Evolutionary conservation across 1,139 yeast genomes (phyloP), one percentile per base, ranked within the genome.

Genomic region (Dujonia santamariae): DNA sequence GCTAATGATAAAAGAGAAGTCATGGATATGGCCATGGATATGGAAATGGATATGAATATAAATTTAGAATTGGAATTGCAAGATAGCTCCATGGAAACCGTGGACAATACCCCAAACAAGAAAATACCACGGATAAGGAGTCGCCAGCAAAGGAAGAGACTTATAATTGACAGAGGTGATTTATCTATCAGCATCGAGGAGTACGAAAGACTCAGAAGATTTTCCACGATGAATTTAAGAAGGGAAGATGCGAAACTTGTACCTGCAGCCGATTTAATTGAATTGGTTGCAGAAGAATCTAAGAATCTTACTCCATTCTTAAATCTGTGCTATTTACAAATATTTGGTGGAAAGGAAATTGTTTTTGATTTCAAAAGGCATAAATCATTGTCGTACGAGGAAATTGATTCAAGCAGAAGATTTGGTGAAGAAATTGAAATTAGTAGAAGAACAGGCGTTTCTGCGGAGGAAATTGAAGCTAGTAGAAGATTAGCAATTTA

Each of bases 371-470:
- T 22, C 7, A 34, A 33, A 17, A 31, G 39, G 18, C 37, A 34
- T 21, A 28, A 30, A 4, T n/a, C n/a, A n/a, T 22, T 37, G 13
- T 28, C 36, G 16, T 22, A 29, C 14, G 34, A 37, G 19, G n/a
- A n/a, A n/a, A n/a, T n/a, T n/a, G n/a, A n/a, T n/a, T n/a, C n/a
- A n/a, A n/a, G n/a, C n/a, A n/a, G n/a, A n/a, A n/a, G n/a, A n/a
- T n/a, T n/a, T n/a, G 37, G 31, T 2, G 34, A 35, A 6, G 43
- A 41, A 14, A 25, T 39, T 26, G 57, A 52, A 44, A 31, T 37
- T 8, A 54, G 53, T 7, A 46, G 56, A 42, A 37, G 38, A 19
- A 26, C 37, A 14, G 26, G 20, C 3, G n/a, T n/a, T n/a, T n/a
- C n/a, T n/a, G 31, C 18, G 8, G 31, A 26, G 8, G 37, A 36